Evolutionary conservation across 2,329 filamentous ascomycete species (phyloP), one percentile per base, ranked within the genome.

Genomic region (Trichoderma sp.): DNA sequence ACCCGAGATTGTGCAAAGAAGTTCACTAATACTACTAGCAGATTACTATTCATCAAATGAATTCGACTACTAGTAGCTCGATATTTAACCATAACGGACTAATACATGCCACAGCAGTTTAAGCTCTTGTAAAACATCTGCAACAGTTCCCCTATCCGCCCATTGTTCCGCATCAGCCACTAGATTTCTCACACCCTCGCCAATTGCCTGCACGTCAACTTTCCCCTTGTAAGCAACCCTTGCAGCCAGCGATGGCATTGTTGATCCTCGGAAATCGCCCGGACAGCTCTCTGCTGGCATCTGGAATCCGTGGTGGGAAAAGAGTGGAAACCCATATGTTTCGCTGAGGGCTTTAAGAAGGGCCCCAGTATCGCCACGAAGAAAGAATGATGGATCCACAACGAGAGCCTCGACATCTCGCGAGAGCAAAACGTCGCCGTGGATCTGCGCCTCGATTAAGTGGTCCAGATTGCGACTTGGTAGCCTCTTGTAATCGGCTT

Each of bases 381-480:
- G 29, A 33, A 69, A 66, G 29, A 74, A 74, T 8, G 72, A 73
- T 2, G 69, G 65, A 37, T 74, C 72, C 7, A 64, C 68, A 16
- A 74, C 71, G 5, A 74, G 58, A 5, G 65, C 67, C n/a, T 71
- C 72, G 16, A 73, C 71, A 49, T 74, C 72, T 14, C 70, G 65
- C 24, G 49, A 68, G 7, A 74, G 70, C 27, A 60, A 31, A 19
- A 74, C 65, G 10, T 71, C 65, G 13, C 72, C 72, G 21, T 74
- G 72, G 14, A 74, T 59, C 37, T 73, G 73, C 31, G 70, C 72
- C 60, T 74, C 73, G 29, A 74, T 70, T 16, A 73, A 43, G 27
- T 72, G 72, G 47, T 73, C 71, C 10, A 74, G 66, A 40, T 73
- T 74, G 27, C 62, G 70, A 33, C 70, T 73, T 27, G 61, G 60